Evolutionary conservation across 371 early-diverging fungal species (phyloP), one percentile per base, ranked within the genome.

Genomic region (Mortierella sp.): DNA sequence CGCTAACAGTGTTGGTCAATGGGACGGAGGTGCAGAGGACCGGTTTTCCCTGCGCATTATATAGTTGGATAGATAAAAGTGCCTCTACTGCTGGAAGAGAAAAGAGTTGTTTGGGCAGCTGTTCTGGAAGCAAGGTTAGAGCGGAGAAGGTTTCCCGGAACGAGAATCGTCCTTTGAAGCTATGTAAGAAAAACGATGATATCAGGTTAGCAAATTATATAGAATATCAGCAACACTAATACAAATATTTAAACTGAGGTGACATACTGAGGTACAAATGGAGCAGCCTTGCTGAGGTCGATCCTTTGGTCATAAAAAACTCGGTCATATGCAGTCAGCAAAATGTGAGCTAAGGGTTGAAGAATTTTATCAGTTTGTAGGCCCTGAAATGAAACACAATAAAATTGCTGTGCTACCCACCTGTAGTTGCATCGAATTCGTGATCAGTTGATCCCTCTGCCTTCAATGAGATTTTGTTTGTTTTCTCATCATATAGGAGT

Each of bases 51-150:
- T 72, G 26, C 2, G 69, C 47, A 43, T 72, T 60, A 43, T 68
- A 72, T 40, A 80, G 69, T 59, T 80, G 66, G 10, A 80, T 75
- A 4, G 68, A 64, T 0, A 71, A 75, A 5, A 80, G 62, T 0
- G 75, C 81, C 30, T 80, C 81, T 9, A 80, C 52, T 14, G 81
- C 81, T 35, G 81, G 75, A 14, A 80, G 49, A 0, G 62, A 71
- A 28, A 80, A 80, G 26, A 80, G 70, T 37, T 72, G 69, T 39
- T 62, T 65, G 0, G 81, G 81, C 5, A 80, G 70, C 32, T 68
- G 71, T 5, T 65, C 43, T 14, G 75, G 75, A 14, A 80, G 60
- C 54, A 69, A 35, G 1, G 30, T 20, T 32, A 75, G 75, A 10
- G 74, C 81, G 1, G 73, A 49, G 30, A 80, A 75, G 1, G 75